Conservation (phyloP, 257 asterid species). For the Thymus mandschuricus region DNA sequence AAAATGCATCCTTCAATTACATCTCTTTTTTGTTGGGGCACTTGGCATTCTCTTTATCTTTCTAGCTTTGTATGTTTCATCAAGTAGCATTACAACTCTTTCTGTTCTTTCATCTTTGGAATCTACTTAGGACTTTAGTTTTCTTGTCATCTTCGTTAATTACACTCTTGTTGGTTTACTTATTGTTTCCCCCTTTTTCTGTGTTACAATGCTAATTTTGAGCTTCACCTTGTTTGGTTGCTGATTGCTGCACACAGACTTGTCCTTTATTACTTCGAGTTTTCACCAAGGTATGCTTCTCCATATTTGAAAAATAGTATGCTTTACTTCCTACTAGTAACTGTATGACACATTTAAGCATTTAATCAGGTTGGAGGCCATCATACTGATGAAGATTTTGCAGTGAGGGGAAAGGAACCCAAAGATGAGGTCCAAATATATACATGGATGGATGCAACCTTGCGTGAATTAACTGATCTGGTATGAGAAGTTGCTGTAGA, state of each 20-base stretch:
- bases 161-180: not conserved
- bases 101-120: not conserved
- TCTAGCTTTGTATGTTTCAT: not conserved
- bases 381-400: conserved; percentile 79
- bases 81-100: not conserved
- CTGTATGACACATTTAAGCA: conserved; percentile 1
- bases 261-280: conserved; percentile 87
- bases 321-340: not conserved
- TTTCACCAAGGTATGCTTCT: conserved; percentile 73
- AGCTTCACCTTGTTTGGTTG: conserved; percentile 3
- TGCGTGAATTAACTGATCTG: conserved; percentile 98
- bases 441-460: conserved; percentile 99
- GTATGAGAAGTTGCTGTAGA: conserved; percentile 41
- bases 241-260: conserved; percentile 49
- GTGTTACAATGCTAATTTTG: conserved; percentile 1
- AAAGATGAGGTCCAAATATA: conserved; percentile 98
- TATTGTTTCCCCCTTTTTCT: not conserved
- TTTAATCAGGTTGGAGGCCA: conserved; percentile 77
- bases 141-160: not conserved
- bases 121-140: not conserved
- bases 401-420: conserved; percentile 98
- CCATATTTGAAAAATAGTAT: not conserved
- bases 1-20: not conserved
- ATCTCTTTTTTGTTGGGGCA: not conserved
- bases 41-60: not conserved